phyloP scores from a whole-genome alignment of 2,329 filamentous ascomycete genomes.

The Myriosclerotinia duriaeana region DNA sequence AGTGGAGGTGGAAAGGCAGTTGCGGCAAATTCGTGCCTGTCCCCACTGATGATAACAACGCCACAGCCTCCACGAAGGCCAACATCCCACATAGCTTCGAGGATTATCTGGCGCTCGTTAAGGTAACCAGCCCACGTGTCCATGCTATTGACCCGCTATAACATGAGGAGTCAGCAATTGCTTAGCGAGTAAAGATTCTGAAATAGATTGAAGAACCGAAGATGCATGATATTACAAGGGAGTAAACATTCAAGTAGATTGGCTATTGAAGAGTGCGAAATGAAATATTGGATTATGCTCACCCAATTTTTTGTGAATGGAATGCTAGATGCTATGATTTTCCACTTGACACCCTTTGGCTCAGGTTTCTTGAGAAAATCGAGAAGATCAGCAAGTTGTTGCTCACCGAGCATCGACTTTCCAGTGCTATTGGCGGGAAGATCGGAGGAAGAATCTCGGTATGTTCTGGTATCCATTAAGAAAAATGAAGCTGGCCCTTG shows the following conservation, averaged over 20 bases:
- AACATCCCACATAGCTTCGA: conserved; percentile 91
- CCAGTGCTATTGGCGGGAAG: conserved; percentile 58
- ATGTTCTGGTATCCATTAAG: conserved; percentile 86
- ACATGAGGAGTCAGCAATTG: not conserved
- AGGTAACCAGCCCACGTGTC: conserved; percentile 97
- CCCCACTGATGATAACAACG: conserved; percentile 82
- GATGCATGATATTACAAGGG: not conserved
- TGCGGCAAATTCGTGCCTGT: conserved; percentile 95
- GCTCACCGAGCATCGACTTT: conserved; percentile 84
- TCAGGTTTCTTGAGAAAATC: conserved; percentile 72
- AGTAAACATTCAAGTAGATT: not conserved
- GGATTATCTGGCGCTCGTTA: conserved; percentile 70
- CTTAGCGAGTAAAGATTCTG: not conserved
- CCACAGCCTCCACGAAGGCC: conserved; percentile 69
- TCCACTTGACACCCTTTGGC: conserved; percentile 81
- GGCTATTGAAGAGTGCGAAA: not conserved
- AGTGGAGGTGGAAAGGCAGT: conserved; percentile 70
- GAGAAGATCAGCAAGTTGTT: conserved; percentile 78
- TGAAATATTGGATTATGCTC: not conserved
- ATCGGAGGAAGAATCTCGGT: conserved; percentile 67
- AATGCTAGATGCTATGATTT: conserved; percentile 84
- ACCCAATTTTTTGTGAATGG: conserved; percentile 97
- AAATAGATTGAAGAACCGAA: not conserved
- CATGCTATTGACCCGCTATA: conserved; percentile 66
- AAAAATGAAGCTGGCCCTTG: conserved; percentile 94